Evolutionary conservation across 768 basidiomycete genomes (phyloP).

Genomic region (Imleria badia): DNA sequence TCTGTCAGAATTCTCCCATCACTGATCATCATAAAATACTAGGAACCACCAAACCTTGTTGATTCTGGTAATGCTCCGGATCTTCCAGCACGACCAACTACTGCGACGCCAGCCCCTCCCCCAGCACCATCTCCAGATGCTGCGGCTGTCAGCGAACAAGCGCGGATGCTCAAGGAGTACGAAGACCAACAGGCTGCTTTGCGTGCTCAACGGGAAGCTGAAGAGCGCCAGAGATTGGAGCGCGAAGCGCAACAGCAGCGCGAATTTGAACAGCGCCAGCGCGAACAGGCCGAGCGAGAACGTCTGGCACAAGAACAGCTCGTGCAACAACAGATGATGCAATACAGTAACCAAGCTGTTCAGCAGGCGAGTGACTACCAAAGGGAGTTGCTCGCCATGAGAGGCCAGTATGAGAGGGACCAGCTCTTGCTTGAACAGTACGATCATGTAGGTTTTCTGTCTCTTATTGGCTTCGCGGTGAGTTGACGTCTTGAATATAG

Average conservation of each 20-base stretch:
- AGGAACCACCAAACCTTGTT: slow-evolving; percentile 96
- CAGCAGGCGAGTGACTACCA: slow-evolving; percentile 83
- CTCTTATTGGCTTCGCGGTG: background rate
- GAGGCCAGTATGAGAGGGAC: slow-evolving; percentile 97
- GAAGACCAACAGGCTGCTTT: slow-evolving; percentile 93
- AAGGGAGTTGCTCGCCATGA: slow-evolving; percentile 85
- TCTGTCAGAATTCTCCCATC: background rate
- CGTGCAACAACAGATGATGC: slow-evolving; percentile 77
- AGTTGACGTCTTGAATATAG: slow-evolving; percentile 39
- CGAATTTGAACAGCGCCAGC: slow-evolving; percentile 89
- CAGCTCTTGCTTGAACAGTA: slow-evolving; percentile 98
- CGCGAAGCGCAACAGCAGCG: slow-evolving; percentile 74
- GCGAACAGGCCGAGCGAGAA: slow-evolving; percentile 84
- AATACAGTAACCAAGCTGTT: slow-evolving; percentile 74
- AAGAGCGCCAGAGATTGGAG: slow-evolving; percentile 78
- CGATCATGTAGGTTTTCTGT: slow-evolving; percentile 63
- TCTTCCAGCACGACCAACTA: slow-evolving; percentile 76
- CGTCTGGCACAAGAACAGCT: slow-evolving; percentile 87
- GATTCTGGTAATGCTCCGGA: slow-evolving; percentile 84
- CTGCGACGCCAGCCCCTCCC: slow-evolving; percentile 57
- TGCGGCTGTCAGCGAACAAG: slow-evolving; percentile 83
- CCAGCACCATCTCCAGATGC: slow-evolving; percentile 71
- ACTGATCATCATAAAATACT: slow-evolving; percentile 2
- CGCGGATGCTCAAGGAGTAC: slow-evolving; percentile 92
- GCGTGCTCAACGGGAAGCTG: slow-evolving; percentile 75